phyloP scores from a whole-genome alignment of 768 basidiomycete genomes.

The Russula emetica region DNA sequence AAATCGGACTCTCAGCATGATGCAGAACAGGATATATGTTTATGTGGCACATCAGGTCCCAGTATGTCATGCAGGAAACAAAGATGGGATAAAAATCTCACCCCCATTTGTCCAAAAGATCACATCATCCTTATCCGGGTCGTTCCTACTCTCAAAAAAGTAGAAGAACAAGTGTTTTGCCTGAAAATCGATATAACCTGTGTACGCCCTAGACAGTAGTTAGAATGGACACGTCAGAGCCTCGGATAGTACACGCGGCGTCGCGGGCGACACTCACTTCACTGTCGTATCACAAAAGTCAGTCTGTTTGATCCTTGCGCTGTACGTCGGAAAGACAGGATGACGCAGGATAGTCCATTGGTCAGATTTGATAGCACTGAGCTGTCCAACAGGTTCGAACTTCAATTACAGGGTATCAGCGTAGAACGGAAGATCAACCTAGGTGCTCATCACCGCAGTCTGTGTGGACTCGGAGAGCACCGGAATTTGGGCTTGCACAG shows the following conservation, averaged over 20 bases:
- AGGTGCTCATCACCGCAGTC: neutral
- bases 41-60: neutral
- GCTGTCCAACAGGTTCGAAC: constrained; percentile 15
- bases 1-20: neutral
- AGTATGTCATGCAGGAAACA: constrained; percentile 24
- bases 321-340: constrained; percentile 43
- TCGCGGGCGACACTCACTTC: constrained; percentile 27
- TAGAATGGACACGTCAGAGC: neutral
- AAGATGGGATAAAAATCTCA: constrained; percentile 29
- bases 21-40: neutral
- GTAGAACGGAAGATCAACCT: neutral
- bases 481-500: neutral
- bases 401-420: neutral
- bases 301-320: constrained; percentile 41
- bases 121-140: constrained; percentile 35
- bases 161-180: constrained; percentile 68
- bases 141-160: constrained; percentile 45
- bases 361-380: constrained; percentile 29
- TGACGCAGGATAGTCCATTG: constrained; percentile 41
- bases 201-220: constrained; percentile 44
- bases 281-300: constrained; percentile 44
- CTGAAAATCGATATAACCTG: constrained; percentile 64
- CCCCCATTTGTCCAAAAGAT: constrained; percentile 40
- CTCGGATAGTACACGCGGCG: neutral
- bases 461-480: neutral